These are phyloP conservation scores for Colletotrichum siamense DNA, from an alignment of 2,329 filamentous ascomycete species.

Conservation along the genomic window DNA sequence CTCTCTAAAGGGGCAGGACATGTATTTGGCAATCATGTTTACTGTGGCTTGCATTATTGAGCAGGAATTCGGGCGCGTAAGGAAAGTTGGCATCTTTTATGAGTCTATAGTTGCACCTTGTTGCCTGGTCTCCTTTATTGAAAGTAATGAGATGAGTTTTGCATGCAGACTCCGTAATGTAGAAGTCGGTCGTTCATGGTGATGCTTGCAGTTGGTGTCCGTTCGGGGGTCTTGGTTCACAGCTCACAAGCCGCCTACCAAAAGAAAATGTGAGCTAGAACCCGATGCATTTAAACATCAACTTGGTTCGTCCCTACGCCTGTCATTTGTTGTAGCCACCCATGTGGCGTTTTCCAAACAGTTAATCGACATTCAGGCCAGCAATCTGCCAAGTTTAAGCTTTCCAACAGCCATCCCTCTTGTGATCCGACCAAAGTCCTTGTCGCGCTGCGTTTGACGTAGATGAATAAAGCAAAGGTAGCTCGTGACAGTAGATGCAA, in stretches of 20 bases:
- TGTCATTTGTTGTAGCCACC: no score
- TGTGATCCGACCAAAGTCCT: no score
- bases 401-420: no score
- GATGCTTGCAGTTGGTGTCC: not conserved
- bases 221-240: not conserved
- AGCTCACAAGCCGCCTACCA: not conserved
- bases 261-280: not conserved
- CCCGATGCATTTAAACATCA: no score
- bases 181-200: not conserved
- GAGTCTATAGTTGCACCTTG: not conserved
- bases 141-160: not conserved
- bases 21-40: not conserved
- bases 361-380: no score
- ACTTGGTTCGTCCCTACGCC: no score
- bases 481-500: no score
- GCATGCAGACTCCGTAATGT: not conserved
- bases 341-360: no score
- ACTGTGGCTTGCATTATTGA: not conserved
- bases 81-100: not conserved
- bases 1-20: not conserved
- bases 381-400: no score
- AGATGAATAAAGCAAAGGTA: no score
- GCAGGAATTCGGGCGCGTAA: not conserved
- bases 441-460: no score
- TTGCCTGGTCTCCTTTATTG: not conserved